Evolutionary conservation across 164 flowering plant genomes (phyloP), one percentile per base, ranked within the genome.

Genomic region (Annona cherimola): DNA sequence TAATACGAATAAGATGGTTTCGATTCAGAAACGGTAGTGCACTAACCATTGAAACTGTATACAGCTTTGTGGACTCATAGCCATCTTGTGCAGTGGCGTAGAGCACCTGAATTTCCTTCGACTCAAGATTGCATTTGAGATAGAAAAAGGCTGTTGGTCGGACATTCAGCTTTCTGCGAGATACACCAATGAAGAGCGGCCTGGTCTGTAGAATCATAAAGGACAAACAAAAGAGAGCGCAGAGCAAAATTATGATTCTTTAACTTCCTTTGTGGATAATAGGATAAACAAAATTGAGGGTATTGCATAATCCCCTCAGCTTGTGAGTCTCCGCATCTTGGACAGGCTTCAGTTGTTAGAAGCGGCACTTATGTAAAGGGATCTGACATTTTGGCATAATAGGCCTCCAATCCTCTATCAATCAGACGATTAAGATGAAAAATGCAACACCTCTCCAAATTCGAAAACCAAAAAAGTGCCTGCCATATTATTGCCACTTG

Each of bases 71-170:
- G 18, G 98, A 96, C 77, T 96, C 99, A 75, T 77, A 96, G 77
- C 95, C 86, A 83, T 96, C 98, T 79, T 88, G 88, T 69, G 98
- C 99, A 66, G 42, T 86, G 61, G 83, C 70, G 79, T 96, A 93
- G 4, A 89, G 74, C 43, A 85, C 76, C 44, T 85, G 90, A 76
- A 96, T 81, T 81, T 89, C 93, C 50, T 84, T 42, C 19, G 97
- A 87, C 19, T 78, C 77, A 61, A 93, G 94, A 75, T 73, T 78
- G 81, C 98, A 96, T 76, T 83, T 87, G 44, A 96, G 81, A 78
- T 79, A 90, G 89, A 96, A 96, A 81, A 96, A 92, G 46, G 92
- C 92, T 26, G 99, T 75, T 35, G 98, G 98, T 70, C 97, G 86
- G 20, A 93, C 94, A 80, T 96, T 96, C 79, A 92, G 64, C 77